Evolutionary conservation across 179 eudicot genomes (phyloP).

Genomic region (Spergularia azorica): DNA sequence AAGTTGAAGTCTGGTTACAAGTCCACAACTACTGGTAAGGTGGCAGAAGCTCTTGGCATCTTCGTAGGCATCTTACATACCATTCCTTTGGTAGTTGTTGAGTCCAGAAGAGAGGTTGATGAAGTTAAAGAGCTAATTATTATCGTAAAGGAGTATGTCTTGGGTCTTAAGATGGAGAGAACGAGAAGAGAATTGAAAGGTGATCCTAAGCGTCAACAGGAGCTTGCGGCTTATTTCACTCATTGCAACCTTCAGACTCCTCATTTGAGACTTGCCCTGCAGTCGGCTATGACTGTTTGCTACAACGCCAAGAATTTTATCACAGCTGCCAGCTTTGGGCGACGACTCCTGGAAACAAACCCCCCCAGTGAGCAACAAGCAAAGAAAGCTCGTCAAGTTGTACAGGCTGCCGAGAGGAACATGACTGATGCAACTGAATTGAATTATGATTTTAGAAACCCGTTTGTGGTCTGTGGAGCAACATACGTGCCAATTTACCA

Average conservation of each 20-base stretch:
- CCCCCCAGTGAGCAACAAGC: constrained; percentile 61
- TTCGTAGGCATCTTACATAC: constrained; percentile 61
- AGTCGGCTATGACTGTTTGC: constrained; percentile 73
- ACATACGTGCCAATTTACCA: constrained; percentile 87
- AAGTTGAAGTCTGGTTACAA: constrained; percentile 67
- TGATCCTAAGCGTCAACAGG: constrained; percentile 72
- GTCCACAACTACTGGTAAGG: constrained; percentile 63
- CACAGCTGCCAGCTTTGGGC: constrained; percentile 67
- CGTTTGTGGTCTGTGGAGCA: constrained; percentile 78
- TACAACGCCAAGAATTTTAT: constrained; percentile 58
- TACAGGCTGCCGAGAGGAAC: constrained; percentile 73
- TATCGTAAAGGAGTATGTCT: constrained; percentile 72
- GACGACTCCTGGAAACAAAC: constrained; percentile 64
- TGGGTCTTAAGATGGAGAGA: constrained; percentile 72
- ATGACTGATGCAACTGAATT: constrained; percentile 58
- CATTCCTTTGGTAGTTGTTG: constrained; percentile 69
- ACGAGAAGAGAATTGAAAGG: constrained; percentile 58
- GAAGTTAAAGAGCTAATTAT: constrained; percentile 74
- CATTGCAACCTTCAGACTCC: constrained; percentile 73
- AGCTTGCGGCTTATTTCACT: constrained; percentile 81
- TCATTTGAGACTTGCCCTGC: constrained; percentile 78
- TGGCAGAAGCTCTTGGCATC: constrained; percentile 60
- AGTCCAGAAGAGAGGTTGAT: constrained; percentile 73
- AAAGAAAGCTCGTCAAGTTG: constrained; percentile 64
- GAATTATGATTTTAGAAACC: constrained; percentile 77